Percentiles rank a stretch among this genome's conserved stretches.
Conservation (phyloP, 1,139 yeast species). For the Meyerozyma guilliermondii region DNA sequence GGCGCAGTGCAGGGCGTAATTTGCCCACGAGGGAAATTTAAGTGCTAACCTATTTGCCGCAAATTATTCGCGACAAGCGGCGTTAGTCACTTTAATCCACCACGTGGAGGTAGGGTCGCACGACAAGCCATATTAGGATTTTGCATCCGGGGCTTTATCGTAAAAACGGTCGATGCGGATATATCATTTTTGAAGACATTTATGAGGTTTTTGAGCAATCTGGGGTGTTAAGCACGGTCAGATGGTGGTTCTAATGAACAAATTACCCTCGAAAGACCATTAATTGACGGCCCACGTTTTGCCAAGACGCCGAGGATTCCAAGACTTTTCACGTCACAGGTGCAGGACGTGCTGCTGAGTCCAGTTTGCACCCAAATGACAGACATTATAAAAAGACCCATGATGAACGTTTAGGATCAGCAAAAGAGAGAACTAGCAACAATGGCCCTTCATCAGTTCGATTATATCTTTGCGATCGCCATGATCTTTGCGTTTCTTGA, state of each 20-base stretch:
- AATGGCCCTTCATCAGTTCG: conserved; percentile 50
- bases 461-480: conserved; percentile 61
- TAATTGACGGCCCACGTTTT: background rate
- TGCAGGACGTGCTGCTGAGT: background rate
- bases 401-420: background rate
- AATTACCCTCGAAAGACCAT: background rate
- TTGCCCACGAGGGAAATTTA: background rate
- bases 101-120: background rate
- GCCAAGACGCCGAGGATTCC: conserved; percentile 2
- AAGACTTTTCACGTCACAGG: background rate
- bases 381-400: background rate
- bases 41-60: background rate
- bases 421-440: conserved; percentile 6
- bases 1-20: background rate
- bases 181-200: background rate
- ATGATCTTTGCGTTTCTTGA: conserved; percentile 72
- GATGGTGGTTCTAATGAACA: background rate
- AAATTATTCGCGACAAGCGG: background rate
- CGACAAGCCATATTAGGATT: background rate
- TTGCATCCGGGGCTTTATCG: background rate
- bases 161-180: background rate
- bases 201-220: background rate
- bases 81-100: background rate
- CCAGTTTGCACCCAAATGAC: background rate
- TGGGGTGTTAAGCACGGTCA: background rate